Evolutionary conservation across 1,284 basidiomycete species (phyloP).

Genomic region (Cutaneotrichosporon cavernicola): DNA sequence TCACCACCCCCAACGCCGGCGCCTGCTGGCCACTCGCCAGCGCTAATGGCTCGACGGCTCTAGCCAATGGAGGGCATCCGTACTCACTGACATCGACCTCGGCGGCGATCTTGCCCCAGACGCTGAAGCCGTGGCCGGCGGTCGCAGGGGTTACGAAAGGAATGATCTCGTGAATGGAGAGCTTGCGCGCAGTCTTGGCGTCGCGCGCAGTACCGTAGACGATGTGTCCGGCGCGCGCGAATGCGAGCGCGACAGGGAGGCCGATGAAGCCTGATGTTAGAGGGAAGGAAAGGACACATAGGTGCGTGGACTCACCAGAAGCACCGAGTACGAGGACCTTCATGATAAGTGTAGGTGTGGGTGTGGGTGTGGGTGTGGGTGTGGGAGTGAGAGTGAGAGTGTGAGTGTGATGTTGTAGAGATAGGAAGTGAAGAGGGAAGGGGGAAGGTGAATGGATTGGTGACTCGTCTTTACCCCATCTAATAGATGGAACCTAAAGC

Average conservation of each 20-base stretch:
- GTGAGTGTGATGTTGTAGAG: not conserved
- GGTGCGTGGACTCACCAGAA: constrained; percentile 34
- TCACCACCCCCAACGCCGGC: not conserved
- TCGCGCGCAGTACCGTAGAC: constrained; percentile 59
- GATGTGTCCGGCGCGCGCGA: constrained; percentile 59
- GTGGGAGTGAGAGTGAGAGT: not conserved
- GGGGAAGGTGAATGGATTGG: not conserved
- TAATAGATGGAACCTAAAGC: not conserved
- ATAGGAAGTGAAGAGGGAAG: not conserved
- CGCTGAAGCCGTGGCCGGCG: constrained; percentile 40
- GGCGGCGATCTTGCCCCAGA: constrained; percentile 55
- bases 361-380: not conserved
- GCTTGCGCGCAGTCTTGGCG: constrained; percentile 48
- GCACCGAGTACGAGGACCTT: constrained; percentile 53
- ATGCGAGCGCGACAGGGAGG: constrained; percentile 56
- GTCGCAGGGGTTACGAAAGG: constrained; percentile 56
- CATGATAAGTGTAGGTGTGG: constrained; percentile 31
- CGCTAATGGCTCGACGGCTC: not conserved
- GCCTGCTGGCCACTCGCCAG: not conserved
- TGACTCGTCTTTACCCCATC: not conserved
- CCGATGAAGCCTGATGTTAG: constrained; percentile 56
- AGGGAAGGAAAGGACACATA: not conserved
- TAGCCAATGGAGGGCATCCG: not conserved
- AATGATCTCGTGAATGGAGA: constrained; percentile 59
- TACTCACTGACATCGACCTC: constrained; percentile 58